Conservation (phyloP, 75 land plant species). For the Selaginella tamariscina region DNA sequence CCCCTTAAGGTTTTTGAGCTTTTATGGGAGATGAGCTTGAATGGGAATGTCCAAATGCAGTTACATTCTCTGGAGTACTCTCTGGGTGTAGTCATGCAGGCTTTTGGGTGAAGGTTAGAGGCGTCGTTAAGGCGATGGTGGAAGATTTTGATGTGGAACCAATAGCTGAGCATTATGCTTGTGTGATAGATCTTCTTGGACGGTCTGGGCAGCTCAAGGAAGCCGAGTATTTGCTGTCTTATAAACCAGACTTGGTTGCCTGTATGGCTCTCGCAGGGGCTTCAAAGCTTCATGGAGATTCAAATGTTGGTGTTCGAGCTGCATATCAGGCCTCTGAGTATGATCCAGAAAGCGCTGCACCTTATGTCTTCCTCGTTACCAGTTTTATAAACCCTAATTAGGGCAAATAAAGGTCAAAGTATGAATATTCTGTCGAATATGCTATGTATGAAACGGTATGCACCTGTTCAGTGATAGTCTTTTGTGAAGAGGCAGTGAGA, state of each 20-base stretch:
- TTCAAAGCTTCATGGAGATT: not conserved
- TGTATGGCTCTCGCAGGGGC: not conserved
- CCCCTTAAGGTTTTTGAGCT: too few relatives aligned
- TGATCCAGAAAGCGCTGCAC: not conserved
- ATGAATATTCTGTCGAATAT: too few relatives aligned
- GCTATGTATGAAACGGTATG: too few relatives aligned
- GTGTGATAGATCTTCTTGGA: not conserved
- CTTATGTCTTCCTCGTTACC: not conserved
- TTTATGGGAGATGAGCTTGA: too few relatives aligned
- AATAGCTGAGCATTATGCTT: not conserved
- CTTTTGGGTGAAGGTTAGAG: not conserved
- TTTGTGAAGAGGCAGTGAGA: too few relatives aligned
- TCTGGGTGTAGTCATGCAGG: not conserved
- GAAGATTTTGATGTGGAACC: not conserved
- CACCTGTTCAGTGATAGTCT: too few relatives aligned
- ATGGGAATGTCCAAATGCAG: too few relatives aligned
- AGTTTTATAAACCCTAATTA: too few relatives aligned
- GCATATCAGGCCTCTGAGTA: not conserved
- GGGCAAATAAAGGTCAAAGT: too few relatives aligned
- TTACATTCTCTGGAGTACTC: not conserved
- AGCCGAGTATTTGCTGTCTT: not conserved
- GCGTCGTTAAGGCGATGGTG: not conserved
- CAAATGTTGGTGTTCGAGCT: not conserved
- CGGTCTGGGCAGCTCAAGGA: not conserved
- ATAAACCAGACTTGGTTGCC: not conserved